Base-by-base conservation (phyloP, 108 stramenopile species). In the Cyclotella kingstonii region DNA sequence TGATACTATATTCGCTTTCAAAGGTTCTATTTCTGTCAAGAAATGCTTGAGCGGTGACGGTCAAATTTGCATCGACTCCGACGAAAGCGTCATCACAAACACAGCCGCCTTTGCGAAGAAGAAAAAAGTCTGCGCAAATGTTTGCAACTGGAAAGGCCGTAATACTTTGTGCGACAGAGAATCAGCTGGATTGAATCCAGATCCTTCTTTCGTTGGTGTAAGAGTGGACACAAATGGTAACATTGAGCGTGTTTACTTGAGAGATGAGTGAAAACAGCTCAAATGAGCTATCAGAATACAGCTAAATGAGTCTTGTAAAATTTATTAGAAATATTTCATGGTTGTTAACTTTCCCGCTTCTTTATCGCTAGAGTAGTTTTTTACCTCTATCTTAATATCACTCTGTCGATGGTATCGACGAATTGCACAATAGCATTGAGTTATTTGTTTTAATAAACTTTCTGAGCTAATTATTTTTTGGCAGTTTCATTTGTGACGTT, bases 1-100 rank as follows among this genome's bases (percentile, higher is more conserved):
- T 2, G 17, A 9, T 5, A 35, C 11, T n/a, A 23, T 33, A 30
- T 34, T 55, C 38, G 18, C 15, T 48, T 53, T 53, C 39, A 28
- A 18, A 26, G 87, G 88, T 12, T 66, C 78, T 3, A 56, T 90
- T 1, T 62, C 43, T 39, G 56, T 72, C 55, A 81, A 81, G 56
- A 93, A 93, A 52, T 84, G 81, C 49, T 50, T 84, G 27, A 63
- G 33, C 5, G 86, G 87, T 4, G 87, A 89, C 21, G 90, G 90
- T 5, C 85, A 67, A n/a, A 82, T 92, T 26, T 77, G 80, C 8
- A 66, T 88, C 25, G 90, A 91, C 17, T 79, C 78, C 3, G 90
- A 92, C 38, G 87, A 92, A 48, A 55, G 29, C 2, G 81, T 63
- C 18, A 64, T 79, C 28, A 77, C 76, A 38, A 73, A 70, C 12